Conservation (phyloP, 2,329 filamentous ascomycete species). For the Verticillium nubilum region DNA sequence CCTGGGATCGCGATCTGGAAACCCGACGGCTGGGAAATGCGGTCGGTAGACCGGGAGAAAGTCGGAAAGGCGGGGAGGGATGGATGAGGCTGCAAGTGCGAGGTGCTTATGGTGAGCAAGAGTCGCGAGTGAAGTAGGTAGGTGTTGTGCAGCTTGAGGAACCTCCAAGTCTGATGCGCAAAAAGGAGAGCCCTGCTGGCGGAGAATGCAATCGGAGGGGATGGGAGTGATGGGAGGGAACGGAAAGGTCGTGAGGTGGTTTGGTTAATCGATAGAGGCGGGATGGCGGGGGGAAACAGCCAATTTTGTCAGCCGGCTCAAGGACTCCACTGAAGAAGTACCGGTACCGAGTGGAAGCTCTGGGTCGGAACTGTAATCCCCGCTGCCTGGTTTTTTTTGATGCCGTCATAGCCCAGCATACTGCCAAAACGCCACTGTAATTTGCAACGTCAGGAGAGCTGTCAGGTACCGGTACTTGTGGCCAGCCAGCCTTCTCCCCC, state of each 20-base stretch:
- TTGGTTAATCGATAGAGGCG: constrained; percentile 8
- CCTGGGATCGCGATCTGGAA: constrained; percentile 17
- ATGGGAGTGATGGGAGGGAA: constrained; percentile 7
- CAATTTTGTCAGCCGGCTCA: constrained; percentile 15
- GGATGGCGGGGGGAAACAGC: constrained; percentile 13
- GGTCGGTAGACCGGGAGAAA: constrained; percentile 10
- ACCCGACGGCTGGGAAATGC: constrained; percentile 8
- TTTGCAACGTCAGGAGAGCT: background rate
- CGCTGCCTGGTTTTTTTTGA: background rate
- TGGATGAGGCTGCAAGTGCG: constrained; percentile 1
- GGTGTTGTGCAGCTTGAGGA: constrained; percentile 3
- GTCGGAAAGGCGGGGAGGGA: background rate
- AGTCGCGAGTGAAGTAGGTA: background rate
- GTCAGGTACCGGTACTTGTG: background rate
- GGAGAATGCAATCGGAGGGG: background rate
- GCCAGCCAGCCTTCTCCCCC: constrained; percentile 1
- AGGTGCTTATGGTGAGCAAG: background rate
- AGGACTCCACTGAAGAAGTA: constrained; percentile 13
- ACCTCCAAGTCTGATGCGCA: background rate
- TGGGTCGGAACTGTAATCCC: background rate
- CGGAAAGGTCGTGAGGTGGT: background rate
- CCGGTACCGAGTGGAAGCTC: constrained; percentile 8
- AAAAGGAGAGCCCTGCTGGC: constrained; percentile 1
- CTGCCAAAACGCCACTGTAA: constrained; percentile 3
- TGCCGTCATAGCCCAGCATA: background rate